These are phyloP conservation scores for Allium fistulosum DNA, from an alignment of 106 monocot species.

Conservation along the genomic window DNA sequence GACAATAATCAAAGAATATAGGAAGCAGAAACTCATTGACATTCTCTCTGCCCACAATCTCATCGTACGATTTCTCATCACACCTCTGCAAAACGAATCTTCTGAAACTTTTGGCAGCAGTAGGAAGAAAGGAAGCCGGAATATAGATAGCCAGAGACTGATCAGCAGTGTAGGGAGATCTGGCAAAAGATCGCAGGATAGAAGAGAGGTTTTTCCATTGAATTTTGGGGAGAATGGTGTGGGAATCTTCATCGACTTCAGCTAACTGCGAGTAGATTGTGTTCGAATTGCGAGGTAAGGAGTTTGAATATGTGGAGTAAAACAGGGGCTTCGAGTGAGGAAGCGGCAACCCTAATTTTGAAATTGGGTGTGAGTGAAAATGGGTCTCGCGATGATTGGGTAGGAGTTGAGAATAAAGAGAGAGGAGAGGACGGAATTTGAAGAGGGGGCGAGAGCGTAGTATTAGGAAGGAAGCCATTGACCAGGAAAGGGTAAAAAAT, in stretches of 20 bases:
- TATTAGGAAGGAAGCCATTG: slow-evolving; percentile 5
- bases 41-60: slow-evolving; percentile 20
- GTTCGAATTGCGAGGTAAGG: background rate
- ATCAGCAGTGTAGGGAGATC: slow-evolving; percentile 63
- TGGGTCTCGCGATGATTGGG: background rate
- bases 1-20: slow-evolving; percentile 73
- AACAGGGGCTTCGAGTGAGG: background rate
- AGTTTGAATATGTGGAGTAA: background rate
- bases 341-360: background rate
- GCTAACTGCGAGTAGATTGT: slow-evolving; percentile 20
- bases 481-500: background rate
- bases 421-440: slow-evolving; percentile 6
- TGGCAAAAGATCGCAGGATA: slow-evolving; percentile 46
- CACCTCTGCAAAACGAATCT: slow-evolving; percentile 40
- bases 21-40: slow-evolving; percentile 67
- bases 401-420: slow-evolving; percentile 1
- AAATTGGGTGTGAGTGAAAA: too few species aligned
- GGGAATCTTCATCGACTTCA: slow-evolving; percentile 4
- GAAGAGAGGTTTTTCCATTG: slow-evolving; percentile 25
- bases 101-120: slow-evolving; percentile 51
- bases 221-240: slow-evolving; percentile 10
- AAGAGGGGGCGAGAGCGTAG: slow-evolving; percentile 1
- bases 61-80: slow-evolving; percentile 11
- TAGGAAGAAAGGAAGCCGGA: slow-evolving; percentile 64
- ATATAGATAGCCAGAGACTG: slow-evolving; percentile 92